Conservation (phyloP, 1,284 basidiomycete species). For the Melampsora larici-populina region DNA sequence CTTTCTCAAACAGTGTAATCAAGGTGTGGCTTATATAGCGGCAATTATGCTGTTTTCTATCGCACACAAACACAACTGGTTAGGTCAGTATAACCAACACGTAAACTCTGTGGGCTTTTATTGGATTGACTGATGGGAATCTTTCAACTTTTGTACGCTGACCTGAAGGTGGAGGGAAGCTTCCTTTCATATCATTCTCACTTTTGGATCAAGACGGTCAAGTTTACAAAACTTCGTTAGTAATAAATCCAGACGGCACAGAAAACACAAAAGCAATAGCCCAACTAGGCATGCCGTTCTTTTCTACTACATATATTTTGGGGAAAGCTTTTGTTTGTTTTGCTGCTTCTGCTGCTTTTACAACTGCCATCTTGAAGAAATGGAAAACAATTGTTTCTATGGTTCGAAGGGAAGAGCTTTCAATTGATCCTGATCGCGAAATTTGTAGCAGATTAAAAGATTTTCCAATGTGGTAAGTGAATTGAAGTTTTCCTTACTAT, state of each 20-base stretch:
- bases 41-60: conserved; percentile 40
- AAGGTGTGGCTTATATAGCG: conserved; percentile 18
- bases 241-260: conserved; percentile 29
- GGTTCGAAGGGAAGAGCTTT: conserved; percentile 1
- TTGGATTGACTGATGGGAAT: neutral
- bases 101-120: neutral
- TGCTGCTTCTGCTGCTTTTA: conserved; percentile 35
- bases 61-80: conserved; percentile 33
- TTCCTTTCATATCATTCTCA: conserved; percentile 42
- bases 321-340: conserved; percentile 40
- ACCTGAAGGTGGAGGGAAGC: conserved; percentile 29
- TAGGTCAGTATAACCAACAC: conserved; percentile 17
- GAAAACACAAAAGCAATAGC: conserved; percentile 18
- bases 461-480: conserved; percentile 37
- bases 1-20: conserved; percentile 32
- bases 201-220: conserved; percentile 35
- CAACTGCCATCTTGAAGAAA: conserved; percentile 20
- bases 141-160: neutral
- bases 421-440: conserved; percentile 36
- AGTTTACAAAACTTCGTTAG: conserved; percentile 30
- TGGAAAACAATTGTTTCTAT: conserved; percentile 16
- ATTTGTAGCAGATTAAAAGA: conserved; percentile 32
- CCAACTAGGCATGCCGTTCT: conserved; percentile 28
- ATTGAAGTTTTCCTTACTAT: no score
- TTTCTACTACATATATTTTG: conserved; percentile 37